Base-by-base conservation (phyloP, 2,329 filamentous ascomycete genomes). In the Aspergillus phoenicis region DNA sequence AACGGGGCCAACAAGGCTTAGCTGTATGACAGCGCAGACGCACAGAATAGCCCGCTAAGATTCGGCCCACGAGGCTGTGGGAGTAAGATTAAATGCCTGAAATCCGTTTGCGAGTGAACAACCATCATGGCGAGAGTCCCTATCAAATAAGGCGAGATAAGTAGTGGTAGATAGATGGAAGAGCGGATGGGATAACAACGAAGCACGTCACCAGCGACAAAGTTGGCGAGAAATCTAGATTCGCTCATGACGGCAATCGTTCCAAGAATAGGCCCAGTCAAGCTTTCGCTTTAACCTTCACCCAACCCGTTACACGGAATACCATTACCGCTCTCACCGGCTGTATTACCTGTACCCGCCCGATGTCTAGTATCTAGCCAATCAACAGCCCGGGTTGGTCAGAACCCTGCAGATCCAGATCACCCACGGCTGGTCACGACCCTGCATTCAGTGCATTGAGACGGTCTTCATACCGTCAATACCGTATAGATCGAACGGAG, bases 1-100 rank as follows among this genome's bases (percentile, higher is more conserved):
- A 51, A 51, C 26, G n/a, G 26, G 17, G 47, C 26, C 47, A 30
- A 6, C 47, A 51, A 51, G 47, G 47, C 47, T 51, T 51, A 51
- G 47, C 47, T 51, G 26, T 30, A 13, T 8, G 47, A 51, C 47
- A 51, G 26, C 47, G 15, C 47, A 51, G 47, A 45, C 10, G 10
- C 8, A 11, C 17, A 45, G 41, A 22, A 36, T 7, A 6, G 33
- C 10, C 33, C 33, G 33, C 33, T 36, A 15, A 36, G 17, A 24
- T 15, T 30, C 5, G 26, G n/a, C 47, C 47, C 47, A 51, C 47
- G 47, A 51, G 47, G 47, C 47, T 51, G 47, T 51, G 47, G 30
- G 20, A 15, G 45, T 22, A 7, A 13, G 20, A 30, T 6, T 17
- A 11, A 5, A 4, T 20, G 39, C 7, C 15, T 11, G 4, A 6